Evolutionary conservation across 2,329 filamentous ascomycete species (phyloP), one percentile per base, ranked within the genome.

Genomic region (Fusarium brevicatenulatum): DNA sequence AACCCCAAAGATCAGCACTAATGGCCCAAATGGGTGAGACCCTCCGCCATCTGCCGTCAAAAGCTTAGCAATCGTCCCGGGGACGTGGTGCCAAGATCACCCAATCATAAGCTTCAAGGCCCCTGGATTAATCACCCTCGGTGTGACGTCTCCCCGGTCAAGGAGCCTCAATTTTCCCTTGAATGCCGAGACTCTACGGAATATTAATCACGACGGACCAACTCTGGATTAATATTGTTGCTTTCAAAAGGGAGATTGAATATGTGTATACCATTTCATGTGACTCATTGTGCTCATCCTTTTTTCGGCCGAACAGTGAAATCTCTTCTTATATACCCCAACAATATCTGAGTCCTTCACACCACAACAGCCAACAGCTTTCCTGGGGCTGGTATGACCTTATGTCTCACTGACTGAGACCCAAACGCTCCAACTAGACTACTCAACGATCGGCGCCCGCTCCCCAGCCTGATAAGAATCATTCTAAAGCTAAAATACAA

Each of bases 111-210:
- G 60, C 42, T 32, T 43, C 4, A 19, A 43, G 25, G 19, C 42
- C 67, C 59, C 54, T 63, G 70, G 66, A 72, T 76, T 75, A 69
- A 71, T 77, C 75, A 76, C 63, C 60, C 19, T 77, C 75, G 72
- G 74, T 60, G 60, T 52, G 54, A 63, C 67, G 47, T 77, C 56
- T 47, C 54, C 36, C 63, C 63, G 70, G 70, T 53, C 42, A 55
- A 43, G 28, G 61, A 72, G 60, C 49, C 59, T 61, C 54, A 66
- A 59, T 19, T 57, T 36, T 23, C 19, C 34, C 25, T 25, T 25
- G 23, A 28, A 18, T 56, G 47, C 64, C 49, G 55, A 59, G 34
- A 4, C 61, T 56, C 52, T 43, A 9, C 43, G 37, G 40, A 40
- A 50, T 55, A 46, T 52, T 21, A 23, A 50, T 49, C 32, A 56